A percentile compares a stretch with the other conserved stretches of the same genome.
phyloP scores from a whole-genome alignment of 2,329 filamentous ascomycete species.

The Penicillium polonicum region DNA sequence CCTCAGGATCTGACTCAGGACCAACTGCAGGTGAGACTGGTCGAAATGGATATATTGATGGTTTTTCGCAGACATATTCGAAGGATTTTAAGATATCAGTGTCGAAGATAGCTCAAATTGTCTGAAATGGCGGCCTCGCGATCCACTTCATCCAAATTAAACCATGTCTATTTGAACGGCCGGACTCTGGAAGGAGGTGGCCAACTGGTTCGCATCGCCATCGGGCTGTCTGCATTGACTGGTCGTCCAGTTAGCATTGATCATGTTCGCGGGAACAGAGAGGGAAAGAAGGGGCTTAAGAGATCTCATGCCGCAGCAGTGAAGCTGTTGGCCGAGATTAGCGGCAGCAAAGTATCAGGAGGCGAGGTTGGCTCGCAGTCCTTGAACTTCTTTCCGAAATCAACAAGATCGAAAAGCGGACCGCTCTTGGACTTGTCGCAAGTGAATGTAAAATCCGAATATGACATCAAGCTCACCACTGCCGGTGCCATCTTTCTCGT shows the following conservation, averaged over 20 bases:
- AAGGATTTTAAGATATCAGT: background rate
- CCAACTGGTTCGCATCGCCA: conserved; percentile 58
- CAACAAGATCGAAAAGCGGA: background rate
- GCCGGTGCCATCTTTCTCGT: conserved; percentile 57
- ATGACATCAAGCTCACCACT: conserved; percentile 46
- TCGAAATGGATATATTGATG: background rate
- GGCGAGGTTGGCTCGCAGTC: conserved; percentile 38
- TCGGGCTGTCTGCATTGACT: conserved; percentile 56
- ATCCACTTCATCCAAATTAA: background rate
- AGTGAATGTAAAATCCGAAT: conserved; percentile 30
- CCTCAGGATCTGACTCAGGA: background rate
- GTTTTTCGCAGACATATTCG: background rate
- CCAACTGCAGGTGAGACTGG: background rate
- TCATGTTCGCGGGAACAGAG: conserved; percentile 54
- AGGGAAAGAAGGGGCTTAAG: conserved; percentile 55
- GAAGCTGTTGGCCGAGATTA: conserved; percentile 52
- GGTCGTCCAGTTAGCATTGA: conserved; percentile 51
- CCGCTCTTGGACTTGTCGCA: conserved; percentile 13
- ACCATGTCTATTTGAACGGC: conserved; percentile 50
- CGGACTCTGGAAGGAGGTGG: conserved; percentile 62
- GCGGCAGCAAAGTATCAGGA: conserved; percentile 43
- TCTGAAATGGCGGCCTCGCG: background rate
- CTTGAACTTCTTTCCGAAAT: conserved; percentile 35
- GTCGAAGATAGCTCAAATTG: background rate
- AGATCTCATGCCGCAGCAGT: conserved; percentile 58